Percentiles rank a stretch among this genome's conserved stretches.
These are phyloP conservation scores for Ulmus americana DNA, from an alignment of 331 rosid species.

Conservation along the genomic window DNA sequence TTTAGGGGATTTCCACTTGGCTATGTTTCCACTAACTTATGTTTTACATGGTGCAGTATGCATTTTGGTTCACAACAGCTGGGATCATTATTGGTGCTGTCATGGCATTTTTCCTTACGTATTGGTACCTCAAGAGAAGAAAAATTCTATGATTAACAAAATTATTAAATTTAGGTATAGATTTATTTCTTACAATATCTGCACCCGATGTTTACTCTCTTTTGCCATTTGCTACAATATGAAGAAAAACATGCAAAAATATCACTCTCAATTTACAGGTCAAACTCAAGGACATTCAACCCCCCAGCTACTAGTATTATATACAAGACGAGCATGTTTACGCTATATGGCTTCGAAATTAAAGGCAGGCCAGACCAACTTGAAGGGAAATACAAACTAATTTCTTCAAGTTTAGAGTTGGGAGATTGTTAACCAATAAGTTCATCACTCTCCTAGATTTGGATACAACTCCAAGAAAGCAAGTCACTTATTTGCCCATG, in stretches of 20 bases:
- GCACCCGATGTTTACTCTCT: no score
- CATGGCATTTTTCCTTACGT: constrained; percentile 63
- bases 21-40: constrained; percentile 8
- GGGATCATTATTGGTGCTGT: constrained; percentile 77
- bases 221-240: not conserved
- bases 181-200: not conserved
- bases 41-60: constrained; percentile 57
- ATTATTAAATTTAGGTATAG: constrained; percentile 40
- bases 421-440: no score
- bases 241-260: no score
- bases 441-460: not conserved
- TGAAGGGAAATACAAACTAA: no score
- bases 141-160: constrained; percentile 56
- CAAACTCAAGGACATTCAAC: constrained; percentile 13
- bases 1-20: not conserved
- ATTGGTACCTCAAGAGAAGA: constrained; percentile 68
- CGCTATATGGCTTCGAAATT: no score
- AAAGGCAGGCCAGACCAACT: no score
- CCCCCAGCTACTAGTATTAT: constrained; percentile 13
- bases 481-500: no score
- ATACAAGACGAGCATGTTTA: constrained; percentile 19
- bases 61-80: constrained; percentile 86
- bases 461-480: no score
- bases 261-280: constrained; percentile 26
- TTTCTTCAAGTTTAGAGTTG: no score